Evolutionary conservation across 148 eudicot genomes (phyloP).

Genomic region (Rhododendron griersonianum): DNA sequence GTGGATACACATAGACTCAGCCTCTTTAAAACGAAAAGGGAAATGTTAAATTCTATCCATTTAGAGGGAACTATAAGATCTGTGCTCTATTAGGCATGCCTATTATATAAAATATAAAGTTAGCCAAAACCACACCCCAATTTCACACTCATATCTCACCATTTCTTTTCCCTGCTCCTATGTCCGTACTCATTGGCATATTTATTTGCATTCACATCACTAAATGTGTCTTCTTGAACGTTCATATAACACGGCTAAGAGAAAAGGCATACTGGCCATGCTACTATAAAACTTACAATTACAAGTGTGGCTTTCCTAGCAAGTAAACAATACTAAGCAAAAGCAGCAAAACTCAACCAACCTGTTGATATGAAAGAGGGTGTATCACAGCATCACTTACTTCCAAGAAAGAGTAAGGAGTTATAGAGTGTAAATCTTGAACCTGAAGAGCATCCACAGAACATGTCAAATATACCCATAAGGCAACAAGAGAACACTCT

Average conservation of each 20-base stretch:
- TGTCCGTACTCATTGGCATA: not conserved
- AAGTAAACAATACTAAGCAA: not conserved
- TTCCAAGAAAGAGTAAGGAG: conserved; percentile 93
- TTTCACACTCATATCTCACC: not conserved
- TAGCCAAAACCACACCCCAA: not conserved
- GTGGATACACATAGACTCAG: not conserved
- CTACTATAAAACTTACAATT: not conserved
- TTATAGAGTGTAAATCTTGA: conserved; percentile 83
- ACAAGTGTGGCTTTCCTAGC: not conserved
- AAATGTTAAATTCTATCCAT: not conserved
- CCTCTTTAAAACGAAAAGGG: not conserved
- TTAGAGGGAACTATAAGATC: not conserved
- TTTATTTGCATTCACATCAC: not conserved
- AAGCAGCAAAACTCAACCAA: conserved; percentile 24
- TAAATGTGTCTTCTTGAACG: not conserved
- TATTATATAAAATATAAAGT: not conserved
- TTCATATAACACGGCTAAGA: not conserved
- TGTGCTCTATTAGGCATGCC: not conserved
- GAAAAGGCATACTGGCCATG: not conserved
- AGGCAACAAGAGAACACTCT: not conserved
- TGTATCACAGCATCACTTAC: conserved; percentile 96
- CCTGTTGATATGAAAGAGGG: conserved; percentile 98
- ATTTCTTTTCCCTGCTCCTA: not conserved
- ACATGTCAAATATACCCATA: not conserved
- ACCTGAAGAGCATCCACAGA: conserved; percentile 52